Evolutionary conservation across 1,139 yeast genomes (phyloP).

Genomic region (Taphrina deformans): DNA sequence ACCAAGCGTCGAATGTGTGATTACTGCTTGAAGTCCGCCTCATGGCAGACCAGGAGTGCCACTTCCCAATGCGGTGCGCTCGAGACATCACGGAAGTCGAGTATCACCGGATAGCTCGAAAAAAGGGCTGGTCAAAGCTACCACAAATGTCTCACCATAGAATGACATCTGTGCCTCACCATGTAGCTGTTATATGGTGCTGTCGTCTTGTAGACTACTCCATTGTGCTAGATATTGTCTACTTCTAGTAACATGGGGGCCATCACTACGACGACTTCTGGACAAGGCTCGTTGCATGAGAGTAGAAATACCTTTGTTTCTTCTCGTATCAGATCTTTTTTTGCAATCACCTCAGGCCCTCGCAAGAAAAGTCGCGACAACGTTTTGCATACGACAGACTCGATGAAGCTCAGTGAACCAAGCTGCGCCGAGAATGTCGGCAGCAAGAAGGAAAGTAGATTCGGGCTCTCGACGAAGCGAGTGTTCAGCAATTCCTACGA

Average conservation of each 20-base stretch:
- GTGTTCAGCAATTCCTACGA: neutral
- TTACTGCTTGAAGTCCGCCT: no score
- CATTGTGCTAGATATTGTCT: neutral
- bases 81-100: neutral
- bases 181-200: neutral
- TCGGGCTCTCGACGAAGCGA: neutral
- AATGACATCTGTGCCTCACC: neutral
- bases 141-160: conserved; percentile 6
- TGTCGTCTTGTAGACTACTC: neutral
- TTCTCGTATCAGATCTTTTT: neutral
- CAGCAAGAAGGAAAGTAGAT: neutral
- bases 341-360: neutral
- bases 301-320: neutral
- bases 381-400: neutral
- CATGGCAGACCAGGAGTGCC: neutral
- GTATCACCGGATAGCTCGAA: neutral
- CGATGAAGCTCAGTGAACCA: neutral
- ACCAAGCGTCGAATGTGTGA: no score
- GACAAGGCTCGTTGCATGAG: neutral
- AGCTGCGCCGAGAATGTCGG: neutral
- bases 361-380: neutral
- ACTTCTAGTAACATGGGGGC: neutral
- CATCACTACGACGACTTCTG: neutral
- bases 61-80: neutral
- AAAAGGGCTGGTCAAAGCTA: neutral